phyloP scores from a whole-genome alignment of 371 early-diverging fungal genomes.

The Mucor indicus region DNA sequence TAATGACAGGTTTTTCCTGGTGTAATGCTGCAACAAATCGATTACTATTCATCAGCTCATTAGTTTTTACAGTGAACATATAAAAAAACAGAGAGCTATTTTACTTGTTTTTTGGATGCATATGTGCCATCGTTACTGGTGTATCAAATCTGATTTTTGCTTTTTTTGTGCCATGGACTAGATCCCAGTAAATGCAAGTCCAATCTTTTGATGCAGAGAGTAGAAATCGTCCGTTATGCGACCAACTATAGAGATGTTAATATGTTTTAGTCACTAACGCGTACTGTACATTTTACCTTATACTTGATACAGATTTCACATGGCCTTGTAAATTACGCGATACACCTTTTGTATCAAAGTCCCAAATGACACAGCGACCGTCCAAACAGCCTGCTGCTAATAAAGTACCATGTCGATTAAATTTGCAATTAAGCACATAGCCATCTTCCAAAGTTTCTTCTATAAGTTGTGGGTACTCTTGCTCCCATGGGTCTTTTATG shows the following conservation, averaged over 20 bases:
- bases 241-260: constrained; percentile 53
- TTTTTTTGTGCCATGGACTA: constrained; percentile 50
- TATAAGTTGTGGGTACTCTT: constrained; percentile 79
- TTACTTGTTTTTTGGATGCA: constrained; percentile 72
- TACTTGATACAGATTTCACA: constrained; percentile 65
- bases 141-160: constrained; percentile 66
- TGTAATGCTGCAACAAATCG: constrained; percentile 55
- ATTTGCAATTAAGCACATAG: constrained; percentile 60
- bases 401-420: constrained; percentile 71
- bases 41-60: constrained; percentile 22
- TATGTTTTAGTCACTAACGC: too few relatives aligned
- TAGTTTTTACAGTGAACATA: neutral
- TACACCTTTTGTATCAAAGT: constrained; percentile 79
- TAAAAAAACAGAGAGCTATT: neutral
- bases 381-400: constrained; percentile 81
- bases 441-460: constrained; percentile 79
- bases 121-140: constrained; percentile 61
- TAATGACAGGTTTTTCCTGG: constrained; percentile 51
- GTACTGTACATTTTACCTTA: too few relatives aligned
- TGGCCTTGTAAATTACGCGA: constrained; percentile 73
- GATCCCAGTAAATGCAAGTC: constrained; percentile 88
- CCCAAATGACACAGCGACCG: constrained; percentile 85
- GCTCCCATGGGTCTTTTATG: constrained; percentile 76
- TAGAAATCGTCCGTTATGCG: constrained; percentile 65
- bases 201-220: constrained; percentile 75